Evolutionary conservation across 371 early-diverging fungal species (phyloP), one percentile per base, ranked within the genome.

Genomic region (Mortierella sp.): DNA sequence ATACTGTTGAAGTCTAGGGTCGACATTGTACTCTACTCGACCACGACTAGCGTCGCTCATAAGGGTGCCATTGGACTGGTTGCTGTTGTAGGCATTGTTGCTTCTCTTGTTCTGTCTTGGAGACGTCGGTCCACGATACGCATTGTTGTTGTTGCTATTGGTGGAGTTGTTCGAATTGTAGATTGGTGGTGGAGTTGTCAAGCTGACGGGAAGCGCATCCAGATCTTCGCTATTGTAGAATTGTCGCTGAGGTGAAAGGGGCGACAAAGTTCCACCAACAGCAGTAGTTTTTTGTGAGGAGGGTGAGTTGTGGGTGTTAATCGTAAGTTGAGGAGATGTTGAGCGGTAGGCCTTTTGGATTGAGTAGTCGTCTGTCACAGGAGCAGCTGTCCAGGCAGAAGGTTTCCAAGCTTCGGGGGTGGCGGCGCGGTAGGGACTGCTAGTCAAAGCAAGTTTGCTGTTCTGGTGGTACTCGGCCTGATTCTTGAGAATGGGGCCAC

Each of bases 171-270:
- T 60, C 9, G 47, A 50, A 10, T 31, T 72, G 47, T 76, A 76
- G 2, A 42, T 38, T 3, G 80, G 70, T 7, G 80, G 73, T 19
- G 76, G 73, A 0, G 55, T 73, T 24, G 45, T 50, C 21, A 80
- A 68, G 14, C 72, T 68, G 63, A 63, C 28, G 0, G 80, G 80
- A 3, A 38, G 11, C 2, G 72, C 76, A 5, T 80, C 73, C 31
- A 80, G 38, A 13, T 80, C 80, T 31, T 73, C 76, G n/a, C 45
- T 45, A 28, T 72, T 80, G 44, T 76, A 80, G 57, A 76, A 76
- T 16, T 44, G 63, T 13, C 58, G 63, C 21, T 71, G 47, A 21
- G 21, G 72, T 0, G 52, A 72, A 4, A 55, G 65, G 10, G 78
- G 65, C 3, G 48, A 72, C 38, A 72, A 31, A 11, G 73, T 14